Conservation (phyloP, 2,329 filamentous ascomycete species). For the Pseudogymnoascus sp. region DNA sequence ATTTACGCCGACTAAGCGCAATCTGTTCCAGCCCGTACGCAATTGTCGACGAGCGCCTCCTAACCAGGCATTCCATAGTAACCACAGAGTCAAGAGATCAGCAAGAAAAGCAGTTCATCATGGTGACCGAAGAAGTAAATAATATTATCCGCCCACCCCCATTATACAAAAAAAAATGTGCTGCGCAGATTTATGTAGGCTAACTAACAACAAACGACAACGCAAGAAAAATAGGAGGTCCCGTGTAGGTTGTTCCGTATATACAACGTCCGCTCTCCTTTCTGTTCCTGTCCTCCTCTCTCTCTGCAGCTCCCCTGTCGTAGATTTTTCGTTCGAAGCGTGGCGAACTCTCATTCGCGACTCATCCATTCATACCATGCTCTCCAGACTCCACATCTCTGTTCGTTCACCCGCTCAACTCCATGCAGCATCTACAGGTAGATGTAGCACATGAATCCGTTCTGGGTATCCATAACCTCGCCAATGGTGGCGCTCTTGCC, state of each 20-base stretch:
- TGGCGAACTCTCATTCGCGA: conserved; percentile 1
- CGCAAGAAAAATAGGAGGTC: conserved; percentile 1
- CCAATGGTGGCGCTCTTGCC: not conserved
- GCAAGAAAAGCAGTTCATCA: too few species aligned
- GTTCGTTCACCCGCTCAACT: not conserved
- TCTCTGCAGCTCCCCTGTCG: not conserved
- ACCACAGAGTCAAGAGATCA: not conserved
- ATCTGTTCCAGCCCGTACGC: too few species aligned
- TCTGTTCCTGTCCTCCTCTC: not conserved
- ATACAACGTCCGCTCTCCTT: not conserved
- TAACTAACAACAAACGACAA: not conserved
- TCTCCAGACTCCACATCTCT: not conserved
- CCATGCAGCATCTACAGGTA: not conserved
- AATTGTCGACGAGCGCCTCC: too few species aligned
- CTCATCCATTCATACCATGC: not conserved
- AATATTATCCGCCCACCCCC: not conserved
- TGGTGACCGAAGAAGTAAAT: conserved; percentile 4
- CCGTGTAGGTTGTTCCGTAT: not conserved
- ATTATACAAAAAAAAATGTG: conserved; percentile 5
- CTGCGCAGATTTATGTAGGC: conserved; percentile 3
- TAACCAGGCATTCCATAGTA: not conserved
- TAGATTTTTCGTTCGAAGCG: conserved; percentile 1
- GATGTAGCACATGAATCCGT: conserved; percentile 1
- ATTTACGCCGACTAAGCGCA: too few species aligned
- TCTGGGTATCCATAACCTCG: not conserved